phyloP scores from a whole-genome alignment of 345 rosid species.

The Carallia pectinifolia region DNA sequence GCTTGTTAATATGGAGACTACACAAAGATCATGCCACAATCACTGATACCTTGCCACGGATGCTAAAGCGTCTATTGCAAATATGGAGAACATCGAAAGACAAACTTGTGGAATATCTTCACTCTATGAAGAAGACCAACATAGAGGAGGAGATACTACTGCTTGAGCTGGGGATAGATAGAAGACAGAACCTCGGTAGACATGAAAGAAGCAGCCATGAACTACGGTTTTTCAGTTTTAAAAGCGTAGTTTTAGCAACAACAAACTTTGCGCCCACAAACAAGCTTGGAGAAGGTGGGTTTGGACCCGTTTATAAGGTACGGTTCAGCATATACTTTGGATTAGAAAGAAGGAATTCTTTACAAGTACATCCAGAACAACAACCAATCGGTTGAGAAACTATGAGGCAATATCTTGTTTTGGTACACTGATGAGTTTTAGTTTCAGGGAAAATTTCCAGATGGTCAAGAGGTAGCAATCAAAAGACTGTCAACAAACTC shows the following conservation, averaged over 20 bases:
- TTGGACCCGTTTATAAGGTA: conserved; percentile 30
- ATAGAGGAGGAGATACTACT: conserved; percentile 9
- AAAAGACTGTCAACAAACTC: too few species aligned
- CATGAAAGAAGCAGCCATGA: conserved; percentile 5
- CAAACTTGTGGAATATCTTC: not conserved
- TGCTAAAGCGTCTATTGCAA: not conserved
- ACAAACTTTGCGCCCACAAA: conserved; percentile 17
- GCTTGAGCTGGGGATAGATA: not conserved
- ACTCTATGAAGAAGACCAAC: not conserved
- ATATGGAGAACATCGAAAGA: conserved; percentile 2
- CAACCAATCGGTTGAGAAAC: too few species aligned
- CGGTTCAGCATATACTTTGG: too few species aligned
- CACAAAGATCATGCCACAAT: not conserved
- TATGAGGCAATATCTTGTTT: too few species aligned
- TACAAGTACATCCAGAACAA: too few species aligned
- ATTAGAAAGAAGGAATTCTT: too few species aligned
- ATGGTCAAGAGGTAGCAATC: too few species aligned
- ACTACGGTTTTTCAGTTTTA: conserved; percentile 18
- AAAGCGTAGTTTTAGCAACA: conserved; percentile 20
- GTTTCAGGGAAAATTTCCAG: too few species aligned
- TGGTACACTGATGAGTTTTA: too few species aligned
- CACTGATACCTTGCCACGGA: not conserved
- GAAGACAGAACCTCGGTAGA: not conserved
- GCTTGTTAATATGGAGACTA: not conserved
- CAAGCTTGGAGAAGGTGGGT: conserved; percentile 29